Percentiles rank a stretch among this genome's conserved stretches.
Conservation (phyloP, 2,329 filamentous ascomycete genomes). For the Aureobasidium vineae region DNA sequence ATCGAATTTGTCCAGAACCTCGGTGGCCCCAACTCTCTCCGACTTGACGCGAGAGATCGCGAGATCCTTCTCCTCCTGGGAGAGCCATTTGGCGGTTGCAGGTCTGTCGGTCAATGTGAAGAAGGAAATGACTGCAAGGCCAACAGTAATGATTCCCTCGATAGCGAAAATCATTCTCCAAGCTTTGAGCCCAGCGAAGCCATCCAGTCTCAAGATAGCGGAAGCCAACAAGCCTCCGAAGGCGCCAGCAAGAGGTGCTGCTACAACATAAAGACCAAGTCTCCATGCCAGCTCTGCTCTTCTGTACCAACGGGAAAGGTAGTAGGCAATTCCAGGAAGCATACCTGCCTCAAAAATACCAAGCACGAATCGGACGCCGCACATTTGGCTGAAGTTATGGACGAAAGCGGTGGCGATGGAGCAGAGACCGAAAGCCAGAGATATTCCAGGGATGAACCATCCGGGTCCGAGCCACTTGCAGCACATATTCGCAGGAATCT, state of each 20-base stretch:
- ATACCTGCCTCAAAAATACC: conserved; percentile 69
- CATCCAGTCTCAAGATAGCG: conserved; percentile 61
- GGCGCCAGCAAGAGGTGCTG: conserved; percentile 67
- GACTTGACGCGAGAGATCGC: conserved; percentile 67
- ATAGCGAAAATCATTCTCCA: conserved; percentile 73
- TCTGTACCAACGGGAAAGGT: conserved; percentile 49
- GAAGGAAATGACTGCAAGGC: conserved; percentile 60
- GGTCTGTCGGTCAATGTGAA: conserved; percentile 67
- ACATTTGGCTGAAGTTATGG: conserved; percentile 51
- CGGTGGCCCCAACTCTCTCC: conserved; percentile 61
- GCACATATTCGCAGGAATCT: conserved; percentile 65
- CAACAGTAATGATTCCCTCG: conserved; percentile 64
- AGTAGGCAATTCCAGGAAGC: conserved; percentile 72
- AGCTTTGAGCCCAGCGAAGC: conserved; percentile 55
- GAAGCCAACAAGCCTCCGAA: conserved; percentile 65
- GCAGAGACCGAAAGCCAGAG: conserved; percentile 60
- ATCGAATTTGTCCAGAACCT: conserved; percentile 64
- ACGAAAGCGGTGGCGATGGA: conserved; percentile 68
- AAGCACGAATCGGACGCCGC: conserved; percentile 63
- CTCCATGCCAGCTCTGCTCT: conserved; percentile 66
- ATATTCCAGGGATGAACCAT: conserved; percentile 65
- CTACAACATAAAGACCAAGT: conserved; percentile 67
- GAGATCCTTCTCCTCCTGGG: conserved; percentile 63
- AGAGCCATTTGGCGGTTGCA: conserved; percentile 65
- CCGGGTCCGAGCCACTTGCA: conserved; percentile 72